phyloP scores from a whole-genome alignment of 2,329 filamentous ascomycete species.

The Didymella lethalis region DNA sequence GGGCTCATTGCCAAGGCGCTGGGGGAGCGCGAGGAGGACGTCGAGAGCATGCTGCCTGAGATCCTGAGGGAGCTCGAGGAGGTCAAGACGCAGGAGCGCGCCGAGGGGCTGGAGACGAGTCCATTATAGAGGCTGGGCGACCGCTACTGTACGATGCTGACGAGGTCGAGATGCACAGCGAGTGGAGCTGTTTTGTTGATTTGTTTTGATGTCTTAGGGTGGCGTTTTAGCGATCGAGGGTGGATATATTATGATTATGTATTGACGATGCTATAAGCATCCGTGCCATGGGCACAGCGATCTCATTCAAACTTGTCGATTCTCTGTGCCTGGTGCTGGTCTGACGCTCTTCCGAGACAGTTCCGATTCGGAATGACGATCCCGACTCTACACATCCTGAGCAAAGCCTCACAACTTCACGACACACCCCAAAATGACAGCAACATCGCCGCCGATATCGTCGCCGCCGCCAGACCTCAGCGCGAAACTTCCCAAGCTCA shows the following conservation, averaged over 20 bases:
- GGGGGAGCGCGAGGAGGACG: conserved; percentile 71
- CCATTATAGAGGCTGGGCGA: conserved; percentile 26
- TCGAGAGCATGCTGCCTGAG: conserved; percentile 67
- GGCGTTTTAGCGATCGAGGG: neutral
- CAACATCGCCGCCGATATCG: conserved; percentile 7
- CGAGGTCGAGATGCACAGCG: no score
- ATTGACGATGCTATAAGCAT: neutral
- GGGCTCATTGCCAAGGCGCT: conserved; percentile 73
- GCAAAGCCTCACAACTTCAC: neutral
- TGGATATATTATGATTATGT: neutral
- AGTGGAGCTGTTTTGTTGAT: neutral
- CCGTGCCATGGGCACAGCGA: neutral
- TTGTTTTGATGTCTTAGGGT: neutral
- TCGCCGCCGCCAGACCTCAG: conserved; percentile 36
- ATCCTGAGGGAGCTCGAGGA: conserved; percentile 60
- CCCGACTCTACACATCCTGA: neutral
- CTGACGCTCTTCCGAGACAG: no score
- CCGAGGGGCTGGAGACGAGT: conserved; percentile 47
- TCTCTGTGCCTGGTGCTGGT: neutral
- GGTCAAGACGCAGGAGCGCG: conserved; percentile 51
- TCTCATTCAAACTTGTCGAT: neutral
- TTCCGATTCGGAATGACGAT: no score
- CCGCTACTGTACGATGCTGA: no score
- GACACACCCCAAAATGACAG: neutral
- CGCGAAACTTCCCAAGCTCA: conserved; percentile 46